Evolutionary conservation across 495 filamentous ascomycete genomes (phyloP).

Genomic region (Xylaria grammica): DNA sequence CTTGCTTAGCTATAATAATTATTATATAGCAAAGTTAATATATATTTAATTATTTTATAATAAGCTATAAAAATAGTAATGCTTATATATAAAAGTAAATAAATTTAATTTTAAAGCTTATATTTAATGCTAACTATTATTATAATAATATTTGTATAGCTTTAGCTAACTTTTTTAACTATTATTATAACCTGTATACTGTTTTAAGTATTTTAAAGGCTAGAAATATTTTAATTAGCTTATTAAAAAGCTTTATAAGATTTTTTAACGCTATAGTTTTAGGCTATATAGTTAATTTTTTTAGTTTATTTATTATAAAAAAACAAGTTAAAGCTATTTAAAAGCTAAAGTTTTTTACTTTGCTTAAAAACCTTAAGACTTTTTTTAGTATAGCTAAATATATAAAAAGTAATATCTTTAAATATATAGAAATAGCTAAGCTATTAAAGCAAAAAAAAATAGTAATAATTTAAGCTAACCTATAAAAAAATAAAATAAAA

Average conservation of each 20-base stretch:
- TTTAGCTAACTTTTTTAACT: neutral
- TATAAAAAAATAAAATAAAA: too few species aligned
- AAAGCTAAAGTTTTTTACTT: too few species aligned
- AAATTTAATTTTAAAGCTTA: conserved; percentile 9
- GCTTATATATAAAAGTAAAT: conserved; percentile 18
- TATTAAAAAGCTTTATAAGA: conserved; percentile 10
- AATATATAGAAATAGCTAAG: conserved; percentile 9
- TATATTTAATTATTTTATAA: too few species aligned
- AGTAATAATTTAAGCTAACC: neutral
- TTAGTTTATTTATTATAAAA: too few species aligned
- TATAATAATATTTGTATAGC: conserved; percentile 13
- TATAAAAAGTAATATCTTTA: conserved; percentile 13
- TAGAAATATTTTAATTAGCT: conserved; percentile 9
- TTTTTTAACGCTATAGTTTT: conserved; percentile 10
- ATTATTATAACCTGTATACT: neutral
- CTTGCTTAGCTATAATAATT: too few species aligned
- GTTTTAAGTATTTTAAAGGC: neutral
- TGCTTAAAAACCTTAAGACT: too few species aligned
- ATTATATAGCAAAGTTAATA: too few species aligned
- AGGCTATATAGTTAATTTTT: neutral
- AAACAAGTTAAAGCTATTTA: too few species aligned
- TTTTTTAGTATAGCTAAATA: conserved; percentile 11
- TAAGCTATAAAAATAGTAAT: too few species aligned
- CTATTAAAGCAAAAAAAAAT: conserved; percentile 4
- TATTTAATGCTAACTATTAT: conserved; percentile 3